Percentiles rank a stretch among this genome's conserved stretches.
Conservation (phyloP, 2,329 filamentous ascomycete species). For the Colletotrichum graminicola region DNA sequence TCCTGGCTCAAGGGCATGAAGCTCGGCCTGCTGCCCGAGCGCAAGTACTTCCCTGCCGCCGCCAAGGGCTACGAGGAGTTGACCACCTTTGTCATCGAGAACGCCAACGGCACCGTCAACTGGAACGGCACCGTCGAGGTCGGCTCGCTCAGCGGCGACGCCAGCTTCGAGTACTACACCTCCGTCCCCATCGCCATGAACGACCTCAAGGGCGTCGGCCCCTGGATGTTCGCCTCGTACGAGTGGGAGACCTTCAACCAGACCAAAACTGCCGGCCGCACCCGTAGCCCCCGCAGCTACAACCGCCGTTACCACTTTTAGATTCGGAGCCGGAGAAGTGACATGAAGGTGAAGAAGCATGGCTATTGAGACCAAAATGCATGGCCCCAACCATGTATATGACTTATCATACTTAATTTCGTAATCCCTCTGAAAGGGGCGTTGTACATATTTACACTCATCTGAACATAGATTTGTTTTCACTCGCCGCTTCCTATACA, state of each 20-base stretch:
- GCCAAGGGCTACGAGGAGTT: slow-evolving; percentile 53
- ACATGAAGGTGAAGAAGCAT: background rate
- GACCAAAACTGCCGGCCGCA: slow-evolving; percentile 19
- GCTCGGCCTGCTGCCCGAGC: slow-evolving; percentile 51
- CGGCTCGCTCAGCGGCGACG: slow-evolving; percentile 63
- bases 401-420: slow-evolving; percentile 35
- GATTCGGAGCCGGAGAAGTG: background rate
- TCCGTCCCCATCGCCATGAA: slow-evolving; percentile 33
- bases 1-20: slow-evolving; percentile 54
- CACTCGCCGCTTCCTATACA: background rate
- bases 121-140: slow-evolving; percentile 66
- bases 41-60: slow-evolving; percentile 54
- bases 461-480: slow-evolving; percentile 29
- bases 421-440: slow-evolving; percentile 8
- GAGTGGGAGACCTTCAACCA: slow-evolving; percentile 44
- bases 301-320: slow-evolving; percentile 34
- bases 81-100: slow-evolving; percentile 59
- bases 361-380: slow-evolving; percentile 8
- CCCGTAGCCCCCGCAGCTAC: slow-evolving; percentile 19
- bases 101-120: slow-evolving; percentile 61
- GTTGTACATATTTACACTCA: slow-evolving; percentile 25
- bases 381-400: slow-evolving; percentile 29
- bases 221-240: slow-evolving; percentile 44
- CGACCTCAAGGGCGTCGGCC: slow-evolving; percentile 44
- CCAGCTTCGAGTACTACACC: slow-evolving; percentile 57